Base-by-base conservation (phyloP, 768 basidiomycete species). In the Tremella fuciformis region DNA sequence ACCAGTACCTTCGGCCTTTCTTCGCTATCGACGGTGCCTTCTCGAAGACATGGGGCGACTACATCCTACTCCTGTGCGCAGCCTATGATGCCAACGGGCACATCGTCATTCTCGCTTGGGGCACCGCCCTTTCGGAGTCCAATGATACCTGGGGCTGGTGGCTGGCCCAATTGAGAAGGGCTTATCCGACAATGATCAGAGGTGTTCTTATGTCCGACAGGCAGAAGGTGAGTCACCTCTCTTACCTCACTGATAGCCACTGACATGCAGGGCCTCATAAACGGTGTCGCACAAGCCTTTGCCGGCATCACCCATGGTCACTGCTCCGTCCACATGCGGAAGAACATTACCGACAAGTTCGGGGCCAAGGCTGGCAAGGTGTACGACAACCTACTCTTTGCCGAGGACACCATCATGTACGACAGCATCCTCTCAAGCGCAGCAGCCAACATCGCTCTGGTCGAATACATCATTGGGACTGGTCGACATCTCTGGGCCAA, bases 201-300 rank as follows among this genome's bases (percentile, higher is more conserved):
- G n/a, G n/a, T n/a, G n/a, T 40, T 40, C n/a, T 40, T 11, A 40
- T 40, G 39, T 40, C 39, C 11, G 39, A 40, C 39, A 11, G 39
- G n/a, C 39, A 40, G 39, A 40, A 40, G n/a, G 39, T 40, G 39
- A 40, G 39, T 40, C 11, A n/a, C n/a, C 39, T 40, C 39, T 40
- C n/a, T n/a, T 40, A 40, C n/a, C 11, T 40, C 13, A 40, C n/a
- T 40, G 13, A 40, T 40, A n/a, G 39, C 39, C n/a, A n/a, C n/a
- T 40, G 39, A 40, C n/a, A 11, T 11, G 11, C 39, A 40, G 39
- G 39, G 39, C 39, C 39, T 40, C 39, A 40, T 40, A 11, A 40
- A 40, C n/a, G 39, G 13, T 40, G 39, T 40, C 11, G 39, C 39
- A 40, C 39, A 40, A 11, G 39, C n/a, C 39, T n/a, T 40, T n/a